Evolutionary conservation across 257 asterid species (phyloP).

Genomic region (Solanum phureja): DNA sequence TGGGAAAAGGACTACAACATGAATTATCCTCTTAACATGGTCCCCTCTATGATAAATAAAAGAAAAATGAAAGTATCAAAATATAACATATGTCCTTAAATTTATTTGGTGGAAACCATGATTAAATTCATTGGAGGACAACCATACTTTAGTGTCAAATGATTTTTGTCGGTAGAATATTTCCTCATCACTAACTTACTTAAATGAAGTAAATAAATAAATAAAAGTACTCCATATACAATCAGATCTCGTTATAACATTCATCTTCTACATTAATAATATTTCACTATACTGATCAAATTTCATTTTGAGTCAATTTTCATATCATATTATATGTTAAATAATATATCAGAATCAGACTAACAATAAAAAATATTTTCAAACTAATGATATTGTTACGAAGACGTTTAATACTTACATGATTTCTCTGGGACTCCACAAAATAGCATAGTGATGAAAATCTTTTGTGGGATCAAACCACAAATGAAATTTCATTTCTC

Average conservation of each 20-base stretch:
- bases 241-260: not conserved
- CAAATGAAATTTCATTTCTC: slow-evolving; percentile 87
- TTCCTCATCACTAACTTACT: not conserved
- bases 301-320: not conserved
- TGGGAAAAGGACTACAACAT: not conserved
- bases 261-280: not conserved
- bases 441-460: slow-evolving; percentile 82
- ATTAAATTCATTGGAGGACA: not conserved
- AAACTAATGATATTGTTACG: not conserved
- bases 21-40: not conserved
- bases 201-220: not conserved
- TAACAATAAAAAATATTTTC: not conserved
- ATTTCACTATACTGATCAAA: not conserved
- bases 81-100: not conserved
- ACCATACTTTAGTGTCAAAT: not conserved
- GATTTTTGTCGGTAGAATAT: slow-evolving; percentile 1
- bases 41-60: not conserved
- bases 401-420: slow-evolving; percentile 33
- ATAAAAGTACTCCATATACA: not conserved
- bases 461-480: slow-evolving; percentile 92
- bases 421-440: slow-evolving; percentile 67
- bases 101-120: not conserved
- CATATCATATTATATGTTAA: too few relatives aligned
- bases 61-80: not conserved
- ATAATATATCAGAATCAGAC: not conserved